Percentiles rank a stretch among this genome's conserved stretches.
Conservation (phyloP, 2,329 filamentous ascomycete species). For the Neonectria faginata region DNA sequence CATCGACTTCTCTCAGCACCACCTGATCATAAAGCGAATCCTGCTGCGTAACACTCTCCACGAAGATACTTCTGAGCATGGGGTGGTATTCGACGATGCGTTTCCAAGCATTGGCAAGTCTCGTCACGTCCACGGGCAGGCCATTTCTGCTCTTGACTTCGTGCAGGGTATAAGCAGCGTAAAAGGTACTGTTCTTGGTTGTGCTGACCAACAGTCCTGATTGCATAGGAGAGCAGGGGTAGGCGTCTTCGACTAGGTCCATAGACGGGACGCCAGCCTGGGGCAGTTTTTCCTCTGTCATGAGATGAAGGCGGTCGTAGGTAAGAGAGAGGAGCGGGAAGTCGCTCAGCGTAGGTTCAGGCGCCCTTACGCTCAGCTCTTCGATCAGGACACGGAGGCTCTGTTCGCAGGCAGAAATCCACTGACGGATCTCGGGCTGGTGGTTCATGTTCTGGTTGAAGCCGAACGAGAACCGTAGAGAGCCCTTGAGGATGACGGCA, state of each 20-base stretch:
- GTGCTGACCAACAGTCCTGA: constrained; percentile 54
- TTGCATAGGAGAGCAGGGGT: constrained; percentile 54
- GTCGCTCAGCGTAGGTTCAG: constrained; percentile 33
- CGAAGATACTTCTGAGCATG: constrained; percentile 60
- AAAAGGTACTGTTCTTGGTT: constrained; percentile 52
- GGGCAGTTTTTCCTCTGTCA: constrained; percentile 31
- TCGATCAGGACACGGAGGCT: constrained; percentile 17
- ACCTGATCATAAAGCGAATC: constrained; percentile 61
- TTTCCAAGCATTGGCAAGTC: constrained; percentile 50
- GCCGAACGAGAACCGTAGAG: constrained; percentile 57
- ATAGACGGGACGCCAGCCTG: constrained; percentile 21
- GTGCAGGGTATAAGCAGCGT: constrained; percentile 50
- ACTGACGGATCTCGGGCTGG: constrained; percentile 51
- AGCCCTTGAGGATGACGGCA: constrained; percentile 57
- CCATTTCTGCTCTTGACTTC: constrained; percentile 36
- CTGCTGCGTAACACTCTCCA: constrained; percentile 57
- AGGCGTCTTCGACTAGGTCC: constrained; percentile 44
- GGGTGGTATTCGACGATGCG: constrained; percentile 56
- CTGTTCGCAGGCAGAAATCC: constrained; percentile 33
- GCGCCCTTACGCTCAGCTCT: constrained; percentile 12
- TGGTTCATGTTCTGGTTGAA: constrained; percentile 57
- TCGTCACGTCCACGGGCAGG: constrained; percentile 36
- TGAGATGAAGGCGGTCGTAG: constrained; percentile 31
- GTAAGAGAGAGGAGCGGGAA: constrained; percentile 35
- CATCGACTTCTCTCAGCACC: constrained; percentile 49